Conservation (phyloP, 208 protist genomes). For the Borovskyia barvae region DNA sequence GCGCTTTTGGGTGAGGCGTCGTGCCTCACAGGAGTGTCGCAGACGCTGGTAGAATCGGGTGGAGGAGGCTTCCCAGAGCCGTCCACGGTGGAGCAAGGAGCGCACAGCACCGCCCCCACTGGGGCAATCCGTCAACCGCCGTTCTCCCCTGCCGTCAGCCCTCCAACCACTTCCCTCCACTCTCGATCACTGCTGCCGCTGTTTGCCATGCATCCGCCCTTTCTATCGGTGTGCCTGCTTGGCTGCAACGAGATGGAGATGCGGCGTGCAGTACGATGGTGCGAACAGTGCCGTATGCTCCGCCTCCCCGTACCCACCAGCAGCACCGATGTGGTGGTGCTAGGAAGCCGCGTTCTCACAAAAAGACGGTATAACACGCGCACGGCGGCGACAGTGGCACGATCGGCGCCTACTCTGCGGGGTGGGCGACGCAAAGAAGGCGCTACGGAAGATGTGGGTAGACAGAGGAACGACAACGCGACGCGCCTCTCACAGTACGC, state of each 20-base stretch:
- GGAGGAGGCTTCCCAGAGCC: not conserved
- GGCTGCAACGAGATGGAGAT: slow-evolving; percentile 49
- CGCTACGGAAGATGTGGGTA: too few relatives aligned
- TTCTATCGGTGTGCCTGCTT: slow-evolving; percentile 45
- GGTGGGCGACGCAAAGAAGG: too few relatives aligned
- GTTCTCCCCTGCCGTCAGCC: too few relatives aligned
- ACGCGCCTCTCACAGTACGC: too few relatives aligned
- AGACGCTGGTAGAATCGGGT: slow-evolving; percentile 26
- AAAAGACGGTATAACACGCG: slow-evolving; percentile 9
- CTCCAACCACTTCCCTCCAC: too few relatives aligned
- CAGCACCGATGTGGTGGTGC: slow-evolving; percentile 63
- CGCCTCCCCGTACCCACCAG: slow-evolving; percentile 46
- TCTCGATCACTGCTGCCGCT: slow-evolving; percentile 4
- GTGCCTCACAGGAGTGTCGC: not conserved
- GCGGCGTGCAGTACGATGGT: slow-evolving; percentile 20
- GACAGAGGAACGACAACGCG: too few relatives aligned
- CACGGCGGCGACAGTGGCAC: not conserved
- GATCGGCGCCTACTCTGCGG: not conserved
- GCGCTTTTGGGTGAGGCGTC: too few relatives aligned
- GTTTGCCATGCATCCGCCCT: slow-evolving; percentile 33
- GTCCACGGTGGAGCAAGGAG: not conserved
- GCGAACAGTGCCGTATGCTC: slow-evolving; percentile 58
- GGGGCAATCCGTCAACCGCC: not conserved
- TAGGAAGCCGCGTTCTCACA: slow-evolving; percentile 48
- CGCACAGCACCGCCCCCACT: too few relatives aligned